Percentiles rank a stretch among this genome's conserved stretches.
phyloP scores from a whole-genome alignment of 345 rosid species.

The Camelina laxa region DNA sequence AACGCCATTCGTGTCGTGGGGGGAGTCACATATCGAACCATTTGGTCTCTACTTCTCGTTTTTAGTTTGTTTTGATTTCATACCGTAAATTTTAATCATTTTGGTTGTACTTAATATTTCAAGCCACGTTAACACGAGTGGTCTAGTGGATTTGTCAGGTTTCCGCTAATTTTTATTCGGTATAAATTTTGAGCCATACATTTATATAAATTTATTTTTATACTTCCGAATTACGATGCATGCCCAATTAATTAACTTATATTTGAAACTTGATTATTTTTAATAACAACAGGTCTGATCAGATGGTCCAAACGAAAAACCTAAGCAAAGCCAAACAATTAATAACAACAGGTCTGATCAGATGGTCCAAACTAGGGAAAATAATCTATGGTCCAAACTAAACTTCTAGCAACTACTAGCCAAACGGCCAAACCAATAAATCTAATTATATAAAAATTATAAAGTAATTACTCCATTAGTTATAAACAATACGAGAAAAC shows the following conservation, averaged over 20 bases:
- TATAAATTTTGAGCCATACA: conserved; percentile 7
- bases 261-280: not conserved
- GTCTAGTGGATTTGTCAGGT: conserved; percentile 34
- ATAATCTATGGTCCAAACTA: not conserved
- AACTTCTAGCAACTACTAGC: not conserved
- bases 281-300: not conserved
- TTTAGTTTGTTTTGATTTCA: not conserved
- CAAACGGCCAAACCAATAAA: not conserved
- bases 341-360: not conserved
- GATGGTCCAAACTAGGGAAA: not conserved
- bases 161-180: conserved; percentile 6
- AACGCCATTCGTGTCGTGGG: conserved; percentile 42
- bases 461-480: conserved; percentile 2
- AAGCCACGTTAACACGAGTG: conserved; percentile 39
- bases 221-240: conserved; percentile 29
- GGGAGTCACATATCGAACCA: conserved; percentile 21
- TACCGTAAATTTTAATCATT: not conserved
- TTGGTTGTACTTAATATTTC: not conserved
- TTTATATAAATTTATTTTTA: not conserved
- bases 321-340: no score
- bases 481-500: not conserved
- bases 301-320: not conserved
- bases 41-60: not conserved
- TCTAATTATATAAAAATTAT: not conserved
- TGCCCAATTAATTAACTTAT: not conserved